A percentile compares a stretch with the other conserved stretches of the same genome.
Conservation (phyloP, 2,329 filamentous ascomycete species). For the Mariannaea elegans region DNA sequence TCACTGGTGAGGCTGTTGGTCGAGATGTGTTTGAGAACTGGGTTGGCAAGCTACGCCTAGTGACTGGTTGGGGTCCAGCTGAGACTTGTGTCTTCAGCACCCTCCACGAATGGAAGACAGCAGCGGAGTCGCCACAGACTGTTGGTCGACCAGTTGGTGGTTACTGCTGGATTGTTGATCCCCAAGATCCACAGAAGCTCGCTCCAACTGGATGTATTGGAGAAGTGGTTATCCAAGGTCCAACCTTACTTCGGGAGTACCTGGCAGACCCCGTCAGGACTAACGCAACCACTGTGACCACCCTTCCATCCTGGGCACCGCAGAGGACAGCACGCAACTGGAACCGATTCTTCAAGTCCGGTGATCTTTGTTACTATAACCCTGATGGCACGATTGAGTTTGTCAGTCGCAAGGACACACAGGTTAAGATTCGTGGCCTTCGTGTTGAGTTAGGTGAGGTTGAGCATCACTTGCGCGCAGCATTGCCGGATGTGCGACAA, state of each 20-base stretch:
- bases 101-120: slow-evolving; percentile 1
- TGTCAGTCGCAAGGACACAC: too few relatives aligned
- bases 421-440: too few relatives aligned
- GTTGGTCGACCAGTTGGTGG: slow-evolving; percentile 3
- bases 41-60: slow-evolving; percentile 18
- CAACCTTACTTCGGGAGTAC: slow-evolving; percentile 37
- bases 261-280: slow-evolving; percentile 33
- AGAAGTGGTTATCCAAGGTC: too few relatives aligned
- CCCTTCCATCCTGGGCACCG: slow-evolving; percentile 33
- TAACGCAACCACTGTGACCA: slow-evolving; percentile 39
- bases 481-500: neutral
- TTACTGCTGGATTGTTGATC: slow-evolving; percentile 37
- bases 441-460: too few relatives aligned
- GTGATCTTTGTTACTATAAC: slow-evolving; percentile 39
- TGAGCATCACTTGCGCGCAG: neutral
- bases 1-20: slow-evolving; percentile 28
- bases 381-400: slow-evolving; percentile 48
- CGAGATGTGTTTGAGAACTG: slow-evolving; percentile 25
- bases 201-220: slow-evolving; percentile 31
- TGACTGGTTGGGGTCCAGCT: slow-evolving; percentile 33
- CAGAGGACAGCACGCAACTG: slow-evolving; percentile 18
- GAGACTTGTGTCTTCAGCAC: slow-evolving; percentile 20
- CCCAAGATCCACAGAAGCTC: slow-evolving; percentile 32
- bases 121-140: slow-evolving; percentile 7
- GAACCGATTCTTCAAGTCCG: slow-evolving; percentile 33